phyloP scores from a whole-genome alignment of 305 asterid genomes.

The Ajuga reptans region DNA sequence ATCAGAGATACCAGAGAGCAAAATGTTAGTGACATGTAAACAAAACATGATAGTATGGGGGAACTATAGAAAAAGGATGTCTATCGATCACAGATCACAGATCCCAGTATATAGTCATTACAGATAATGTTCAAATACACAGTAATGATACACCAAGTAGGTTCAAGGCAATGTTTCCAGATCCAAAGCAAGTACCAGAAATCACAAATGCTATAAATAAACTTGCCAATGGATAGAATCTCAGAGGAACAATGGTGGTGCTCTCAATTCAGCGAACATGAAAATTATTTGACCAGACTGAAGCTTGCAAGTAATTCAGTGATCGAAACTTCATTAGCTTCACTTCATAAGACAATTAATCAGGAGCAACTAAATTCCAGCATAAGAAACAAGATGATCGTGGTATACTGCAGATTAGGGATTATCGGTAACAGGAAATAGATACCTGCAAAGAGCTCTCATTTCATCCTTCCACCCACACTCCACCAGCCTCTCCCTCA shows the following conservation, averaged over 20 bases:
- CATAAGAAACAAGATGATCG: background rate
- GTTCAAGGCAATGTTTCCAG: background rate
- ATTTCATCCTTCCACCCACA: slow-evolving; percentile 53
- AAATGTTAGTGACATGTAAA: background rate
- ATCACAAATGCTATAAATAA: background rate
- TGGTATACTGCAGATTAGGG: background rate
- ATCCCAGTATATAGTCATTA: too few species aligned
- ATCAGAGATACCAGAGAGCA: too few species aligned
- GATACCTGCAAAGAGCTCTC: slow-evolving; percentile 43
- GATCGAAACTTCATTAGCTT: background rate
- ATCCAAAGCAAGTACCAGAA: background rate
- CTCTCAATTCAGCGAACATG: background rate
- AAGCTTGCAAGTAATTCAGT: background rate
- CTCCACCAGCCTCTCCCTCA: slow-evolving; percentile 46
- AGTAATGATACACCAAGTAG: background rate
- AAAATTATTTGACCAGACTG: background rate
- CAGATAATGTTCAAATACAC: background rate
- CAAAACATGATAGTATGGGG: background rate
- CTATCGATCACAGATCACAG: too few species aligned
- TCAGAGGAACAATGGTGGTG: background rate
- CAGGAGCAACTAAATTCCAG: background rate
- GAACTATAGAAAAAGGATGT: background rate
- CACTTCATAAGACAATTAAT: background rate
- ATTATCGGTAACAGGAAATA: background rate
- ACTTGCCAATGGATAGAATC: background rate